Evolutionary conservation across 2,329 filamentous ascomycete species (phyloP).

Genomic region (Ophiostoma pallidulum): DNA sequence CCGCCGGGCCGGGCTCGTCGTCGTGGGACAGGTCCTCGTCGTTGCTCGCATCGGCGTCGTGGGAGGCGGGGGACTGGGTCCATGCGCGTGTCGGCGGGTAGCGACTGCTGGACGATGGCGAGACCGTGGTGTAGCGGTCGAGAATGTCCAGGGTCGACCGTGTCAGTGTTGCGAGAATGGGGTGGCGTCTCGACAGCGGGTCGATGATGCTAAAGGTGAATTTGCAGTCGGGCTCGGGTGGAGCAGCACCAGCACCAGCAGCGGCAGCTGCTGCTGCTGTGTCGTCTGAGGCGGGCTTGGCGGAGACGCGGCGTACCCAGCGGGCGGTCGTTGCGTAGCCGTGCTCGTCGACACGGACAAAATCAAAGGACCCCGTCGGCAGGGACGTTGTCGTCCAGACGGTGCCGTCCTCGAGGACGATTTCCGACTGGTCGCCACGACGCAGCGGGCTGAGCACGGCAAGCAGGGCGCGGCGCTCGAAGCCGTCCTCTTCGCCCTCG

Average conservation of each 20-base stretch:
- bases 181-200: slow-evolving; percentile 58
- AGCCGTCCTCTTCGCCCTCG: slow-evolving; percentile 36
- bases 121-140: slow-evolving; percentile 54
- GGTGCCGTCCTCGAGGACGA: slow-evolving; percentile 55
- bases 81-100: slow-evolving; percentile 35
- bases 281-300: slow-evolving; percentile 17
- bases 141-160: slow-evolving; percentile 56
- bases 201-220: slow-evolving; percentile 74
- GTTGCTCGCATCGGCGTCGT: slow-evolving; percentile 19
- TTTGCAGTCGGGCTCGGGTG: slow-evolving; percentile 36
- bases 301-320: slow-evolving; percentile 51
- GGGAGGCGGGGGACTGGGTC: slow-evolving; percentile 13
- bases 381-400: slow-evolving; percentile 47
- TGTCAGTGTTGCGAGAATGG: slow-evolving; percentile 62
- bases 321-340: slow-evolving; percentile 53
- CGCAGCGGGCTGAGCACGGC: slow-evolving; percentile 58
- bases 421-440: slow-evolving; percentile 49
- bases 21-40: slow-evolving; percentile 9
- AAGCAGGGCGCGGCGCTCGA: slow-evolving; percentile 42
- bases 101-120: slow-evolving; percentile 34
- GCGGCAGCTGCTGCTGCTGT: slow-evolving; percentile 9
- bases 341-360: slow-evolving; percentile 48
- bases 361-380: slow-evolving; percentile 54
- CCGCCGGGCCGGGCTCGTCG: not conserved
- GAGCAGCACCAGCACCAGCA: slow-evolving; percentile 12